phyloP scores from a whole-genome alignment of 2,329 filamentous ascomycete genomes.

The Sphaerostilbella broomeana region DNA sequence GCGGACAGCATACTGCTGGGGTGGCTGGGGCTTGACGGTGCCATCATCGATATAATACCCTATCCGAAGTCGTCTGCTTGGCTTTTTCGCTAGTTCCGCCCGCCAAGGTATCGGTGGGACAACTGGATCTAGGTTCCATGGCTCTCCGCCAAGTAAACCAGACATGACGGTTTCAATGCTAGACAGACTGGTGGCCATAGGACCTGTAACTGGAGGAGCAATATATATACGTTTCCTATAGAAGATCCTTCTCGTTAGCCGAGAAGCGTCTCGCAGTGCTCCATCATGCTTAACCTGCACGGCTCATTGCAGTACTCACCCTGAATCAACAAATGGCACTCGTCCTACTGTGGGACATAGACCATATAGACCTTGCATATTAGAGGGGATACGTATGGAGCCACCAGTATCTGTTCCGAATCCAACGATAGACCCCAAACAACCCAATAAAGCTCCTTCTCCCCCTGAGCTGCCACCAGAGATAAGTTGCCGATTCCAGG shows the following conservation, averaged over 20 bases:
- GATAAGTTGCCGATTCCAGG: conserved; percentile 52
- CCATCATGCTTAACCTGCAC: too few relatives aligned
- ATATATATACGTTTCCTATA: conserved; percentile 27
- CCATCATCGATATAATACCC: conserved; percentile 37
- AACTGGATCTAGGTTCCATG: conserved; percentile 25
- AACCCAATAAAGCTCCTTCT: conserved; percentile 32
- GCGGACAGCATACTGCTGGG: conserved; percentile 27
- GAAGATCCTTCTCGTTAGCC: conserved; percentile 15
- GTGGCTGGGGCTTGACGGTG: conserved; percentile 31
- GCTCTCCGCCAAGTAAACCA: conserved; percentile 18
- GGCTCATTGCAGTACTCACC: too few relatives aligned
- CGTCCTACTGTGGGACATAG: conserved; percentile 36
- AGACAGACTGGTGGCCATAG: conserved; percentile 26
- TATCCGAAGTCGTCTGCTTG: conserved; percentile 25
- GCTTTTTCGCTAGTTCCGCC: conserved; percentile 16
- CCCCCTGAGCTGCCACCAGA: conserved; percentile 59
- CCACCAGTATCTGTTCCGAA: conserved; percentile 35
- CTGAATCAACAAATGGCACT: too few relatives aligned
- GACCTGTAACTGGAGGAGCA: conserved; percentile 28
- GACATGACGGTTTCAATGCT: conserved; percentile 31
- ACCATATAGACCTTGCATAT: conserved; percentile 37
- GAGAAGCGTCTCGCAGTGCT: conserved; percentile 27
- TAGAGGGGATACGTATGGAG: conserved; percentile 28
- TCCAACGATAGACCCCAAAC: conserved; percentile 32
- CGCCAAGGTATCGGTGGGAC: conserved; percentile 29